Evolutionary conservation across 495 filamentous ascomycete species (phyloP), one percentile per base, ranked within the genome.

Genomic region (Halenospora varia): DNA sequence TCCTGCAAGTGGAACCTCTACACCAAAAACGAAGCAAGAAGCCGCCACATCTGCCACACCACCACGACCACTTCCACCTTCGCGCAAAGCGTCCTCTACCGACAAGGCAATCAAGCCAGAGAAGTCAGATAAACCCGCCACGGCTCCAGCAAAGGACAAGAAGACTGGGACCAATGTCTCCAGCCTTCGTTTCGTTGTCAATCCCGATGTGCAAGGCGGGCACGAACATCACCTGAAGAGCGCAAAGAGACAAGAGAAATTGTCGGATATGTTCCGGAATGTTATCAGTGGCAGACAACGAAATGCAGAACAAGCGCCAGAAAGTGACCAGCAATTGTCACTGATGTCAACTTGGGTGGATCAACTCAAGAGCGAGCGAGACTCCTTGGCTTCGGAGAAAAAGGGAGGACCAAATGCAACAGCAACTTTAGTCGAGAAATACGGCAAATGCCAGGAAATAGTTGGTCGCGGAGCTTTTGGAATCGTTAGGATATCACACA

Each of bases 401-500:
- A 93, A 87, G 66, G 83, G 83, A 20, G 84, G 86, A 0, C 81
- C 88, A 1, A 89, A 88, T 65, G 78, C 90, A 11, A 87, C 88
- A n/a, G 84, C 82, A 2, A 88, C 90, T 2, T 77, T 98, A 54
- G 90, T 91, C 9, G 90, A 97, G 71, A 99, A 97, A 68, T 99
- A 99, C 68, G 94, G 94, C 59, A 97, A 97, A 77, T 97, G 94
- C 70, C 94, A 97, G 70, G 95, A 97, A 73, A 85, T 99, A 48
- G 90, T 97, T 18, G 94, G 94, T n/a, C 90, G 92, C 45, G 94
- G 94, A 45, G 94, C 94, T 42, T 99, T 99, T 66, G 94, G 94
- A 42, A 92, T 99, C 52, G 95, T 99, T 58, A 84, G 95, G 35
- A 96, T 97, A 68, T 96, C 94, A n/a, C 94, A 99, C 78, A 97